Evolutionary conservation across 345 rosid genomes (phyloP), one percentile per base, ranked within the genome.

Genomic region (Gossypium mustelinum): DNA sequence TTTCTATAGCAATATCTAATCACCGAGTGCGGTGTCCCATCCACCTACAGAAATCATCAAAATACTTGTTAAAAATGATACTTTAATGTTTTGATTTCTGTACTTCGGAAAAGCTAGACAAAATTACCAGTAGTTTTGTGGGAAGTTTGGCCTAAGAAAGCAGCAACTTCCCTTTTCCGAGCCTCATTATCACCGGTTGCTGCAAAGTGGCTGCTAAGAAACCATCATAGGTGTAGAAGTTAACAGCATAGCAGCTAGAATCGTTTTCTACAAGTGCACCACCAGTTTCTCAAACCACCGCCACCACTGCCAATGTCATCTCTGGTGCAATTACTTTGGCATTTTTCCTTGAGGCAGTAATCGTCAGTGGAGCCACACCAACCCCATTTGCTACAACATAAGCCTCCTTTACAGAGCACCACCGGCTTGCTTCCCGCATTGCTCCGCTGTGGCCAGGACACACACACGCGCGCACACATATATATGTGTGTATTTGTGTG

Each of bases 121-220:
- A 34, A 34, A 34, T 34, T 34, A 60, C 87, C 87, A 14, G 85
- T 82, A 18, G 94, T 89, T 77, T 87, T 89, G 64, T 84, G 89
- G 4, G 91, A 87, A 39, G 86, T 89, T 66, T 89, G 94, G 20
- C 78, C 94, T 55, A 89, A 80, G 71, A 89, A 89, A 39, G 94
- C 92, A 64, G 89, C 92, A 44, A 89, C 72, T 74, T 88, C 92
- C 7, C 88, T 80, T 44, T 81, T 71, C 20, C 82, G 76, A 3
- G 83, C 80, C 74, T 72, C 63, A 22, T 27, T 34, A 73, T 80
- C 78, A 9, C 92, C 89, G 14, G 80, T 79, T n/a, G 79, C 82
- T 3, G 70, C 92, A 63, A 90, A 90, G 10, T 68, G 0, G 94
- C 90, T 1, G 80, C 76, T 20, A 85, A 79, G 44, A 88, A 90